Evolutionary conservation across 192 early-diverging fungal genomes (phyloP).

Genomic region (Linnemannia schmuckeri): DNA sequence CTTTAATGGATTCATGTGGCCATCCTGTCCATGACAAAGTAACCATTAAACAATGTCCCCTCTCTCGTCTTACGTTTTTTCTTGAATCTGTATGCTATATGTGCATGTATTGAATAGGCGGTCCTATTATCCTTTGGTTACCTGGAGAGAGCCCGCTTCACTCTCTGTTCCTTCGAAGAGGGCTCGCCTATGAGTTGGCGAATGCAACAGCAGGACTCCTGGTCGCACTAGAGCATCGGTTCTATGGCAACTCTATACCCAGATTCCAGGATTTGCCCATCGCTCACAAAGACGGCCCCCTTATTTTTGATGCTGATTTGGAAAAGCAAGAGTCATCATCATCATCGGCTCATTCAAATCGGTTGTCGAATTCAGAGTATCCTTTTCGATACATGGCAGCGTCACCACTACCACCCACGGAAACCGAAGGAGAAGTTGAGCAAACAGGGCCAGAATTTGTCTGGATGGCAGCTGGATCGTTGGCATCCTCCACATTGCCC

Average conservation of each 20-base stretch:
- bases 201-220: slow-evolving; percentile 70
- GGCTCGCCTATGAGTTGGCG: slow-evolving; percentile 60
- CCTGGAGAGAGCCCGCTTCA: slow-evolving; percentile 46
- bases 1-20: neutral
- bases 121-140: slow-evolving; percentile 42
- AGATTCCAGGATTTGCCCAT: slow-evolving; percentile 15
- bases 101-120: slow-evolving; percentile 13
- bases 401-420: neutral
- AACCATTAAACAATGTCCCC: neutral
- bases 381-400: neutral
- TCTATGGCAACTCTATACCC: slow-evolving; percentile 73
- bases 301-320: too few relatives aligned
- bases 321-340: neutral
- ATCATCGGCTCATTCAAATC: neutral
- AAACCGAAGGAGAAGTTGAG: neutral
- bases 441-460: neutral
- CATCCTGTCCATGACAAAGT: neutral
- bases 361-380: neutral
- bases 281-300: neutral
- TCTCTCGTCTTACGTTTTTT: neutral
- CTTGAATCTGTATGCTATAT: too few relatives aligned
- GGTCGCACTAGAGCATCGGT: slow-evolving; percentile 75
- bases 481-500: neutral
- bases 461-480: neutral
- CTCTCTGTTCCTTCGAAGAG: slow-evolving; percentile 31